Evolutionary conservation across 148 eudicot genomes (phyloP), one percentile per base, ranked within the genome.

Genomic region (Polygonum maritimum): DNA sequence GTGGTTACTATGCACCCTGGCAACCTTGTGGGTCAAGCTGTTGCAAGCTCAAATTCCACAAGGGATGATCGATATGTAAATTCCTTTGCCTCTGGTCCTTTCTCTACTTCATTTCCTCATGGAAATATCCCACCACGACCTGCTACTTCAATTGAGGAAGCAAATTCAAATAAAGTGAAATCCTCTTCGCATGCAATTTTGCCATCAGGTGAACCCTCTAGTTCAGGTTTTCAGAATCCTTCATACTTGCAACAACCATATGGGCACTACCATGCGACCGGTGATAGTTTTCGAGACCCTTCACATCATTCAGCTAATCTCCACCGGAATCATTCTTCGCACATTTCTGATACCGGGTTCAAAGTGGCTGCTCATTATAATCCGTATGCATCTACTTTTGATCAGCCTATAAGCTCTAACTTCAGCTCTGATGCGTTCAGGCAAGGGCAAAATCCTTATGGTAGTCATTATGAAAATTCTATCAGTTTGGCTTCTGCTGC

Each of bases 361-460:
- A 82, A 82, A 84, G 79, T 90, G 71, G 26, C 89, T 74, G 79
- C 81, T 48, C 90, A 92, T 83, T 88, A 86, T 81, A 92, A 90
- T 83, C 97, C 98, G 40, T 94, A 83, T 85, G 93, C 96, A 63
- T 94, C 98, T 74, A 90, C 92, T 54, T 90, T 89, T 83, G 92
- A 95, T 79, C 88, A 85, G 85, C 98, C 98, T n/a, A 69, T 87
- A 52, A 85, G 81, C 79, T 81, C 92, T 75, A 86, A 90, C 74
- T 86, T 90, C 78, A 82, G 82, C 72, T 85, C 92, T n/a, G 80
- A 79, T 83, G 77, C 80, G 76, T 77, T 83, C 71, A 78, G 77
- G 76, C 91, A 84, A 62, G 85, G 81, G 22, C 90, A 83, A 52
- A 67, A 75, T 69, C 52, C 85, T 62, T 41, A 54, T 74, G 73